Conservation (phyloP, 441 rosid species). For the Melastoma candidum region DNA sequence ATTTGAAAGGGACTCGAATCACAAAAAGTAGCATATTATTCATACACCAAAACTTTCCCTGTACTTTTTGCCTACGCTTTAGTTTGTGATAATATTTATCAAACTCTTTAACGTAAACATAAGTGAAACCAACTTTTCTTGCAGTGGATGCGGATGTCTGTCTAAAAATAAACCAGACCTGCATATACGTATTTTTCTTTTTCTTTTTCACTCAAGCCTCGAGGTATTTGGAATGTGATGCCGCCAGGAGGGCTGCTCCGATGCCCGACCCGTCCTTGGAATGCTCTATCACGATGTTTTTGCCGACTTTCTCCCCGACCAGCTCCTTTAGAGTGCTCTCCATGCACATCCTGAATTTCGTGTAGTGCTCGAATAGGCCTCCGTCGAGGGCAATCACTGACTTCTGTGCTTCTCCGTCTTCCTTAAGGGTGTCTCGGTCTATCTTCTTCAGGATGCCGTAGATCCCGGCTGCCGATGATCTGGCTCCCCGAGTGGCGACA, state of each 20-base stretch:
- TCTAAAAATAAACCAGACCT: too few relatives aligned
- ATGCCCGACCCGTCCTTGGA: conserved; percentile 48
- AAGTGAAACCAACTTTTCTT: too few relatives aligned
- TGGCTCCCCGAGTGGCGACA: conserved; percentile 30
- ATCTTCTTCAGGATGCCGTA: conserved; percentile 35
- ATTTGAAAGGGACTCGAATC: too few relatives aligned
- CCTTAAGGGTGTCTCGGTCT: conserved; percentile 26
- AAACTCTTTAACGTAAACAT: too few relatives aligned
- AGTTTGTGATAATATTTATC: too few relatives aligned
- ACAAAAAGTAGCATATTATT: too few relatives aligned
- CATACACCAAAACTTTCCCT: too few relatives aligned
- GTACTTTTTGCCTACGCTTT: too few relatives aligned
- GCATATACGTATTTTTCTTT: too few relatives aligned
- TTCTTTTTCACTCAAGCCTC: conserved; percentile 1
- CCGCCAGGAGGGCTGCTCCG: conserved; percentile 47
- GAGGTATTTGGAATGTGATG: conserved; percentile 34
- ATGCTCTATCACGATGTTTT: conserved; percentile 22
- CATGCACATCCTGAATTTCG: conserved; percentile 27
- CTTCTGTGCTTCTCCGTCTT: conserved; percentile 21
- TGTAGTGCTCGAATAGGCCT: conserved; percentile 22
- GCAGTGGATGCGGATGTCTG: too few relatives aligned
- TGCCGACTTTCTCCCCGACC: conserved; percentile 28
- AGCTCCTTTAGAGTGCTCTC: conserved; percentile 29
- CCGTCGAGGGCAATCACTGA: conserved; percentile 5
- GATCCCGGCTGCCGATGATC: conserved; percentile 34